Evolutionary conservation across 1,284 basidiomycete genomes (phyloP), one percentile per base, ranked within the genome.

Genomic region (Ceratobasidium sp.): DNA sequence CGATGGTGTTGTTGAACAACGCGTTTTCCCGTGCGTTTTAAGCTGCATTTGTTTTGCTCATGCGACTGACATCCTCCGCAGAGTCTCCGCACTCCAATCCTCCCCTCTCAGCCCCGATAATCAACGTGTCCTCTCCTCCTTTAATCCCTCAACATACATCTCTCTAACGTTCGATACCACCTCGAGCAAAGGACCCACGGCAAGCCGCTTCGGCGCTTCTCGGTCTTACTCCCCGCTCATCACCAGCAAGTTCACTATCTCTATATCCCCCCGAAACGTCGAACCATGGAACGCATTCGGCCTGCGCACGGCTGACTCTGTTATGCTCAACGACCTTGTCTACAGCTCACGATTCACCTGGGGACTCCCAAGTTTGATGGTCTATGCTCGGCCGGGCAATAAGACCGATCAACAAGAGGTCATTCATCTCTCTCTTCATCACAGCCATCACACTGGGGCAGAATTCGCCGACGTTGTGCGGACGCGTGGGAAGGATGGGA

Each of bases 1-100:
- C 44, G 45, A 47, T 47, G 67, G 56, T 11, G 67, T 51, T n/a
- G 54, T 72, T 19, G 67, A 72, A 45, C 45, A 72, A 48, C 67
- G 67, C 27, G 27, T 51, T 45, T 29, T 72, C n/a, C 36, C 56
- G 67, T 72, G 19, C 27, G 67, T 72, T 33, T 60, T 60, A 14
- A 27, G 50, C 53, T 36, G 22, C 50, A 41, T 41, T 41, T 41
- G 36, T 11, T 41, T 41, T n/a, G n/a, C 48, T 31, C 67, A 6
- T 24, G 45, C 47, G 29, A 60, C 27, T 72, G 44, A 72, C 67
- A 9, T 4, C 8, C 53, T 47, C 67, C 29, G 9, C 45, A 72
- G 67, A 31, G 45, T 72, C 24, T 36, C 67, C 31, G 56, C 67
- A 27, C 67, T 72, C 27, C 27, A 60, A 36, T 50, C 54, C n/a